Conservation (phyloP, 1,139 yeast genomes). For the Ogataea hybrid region DNA sequence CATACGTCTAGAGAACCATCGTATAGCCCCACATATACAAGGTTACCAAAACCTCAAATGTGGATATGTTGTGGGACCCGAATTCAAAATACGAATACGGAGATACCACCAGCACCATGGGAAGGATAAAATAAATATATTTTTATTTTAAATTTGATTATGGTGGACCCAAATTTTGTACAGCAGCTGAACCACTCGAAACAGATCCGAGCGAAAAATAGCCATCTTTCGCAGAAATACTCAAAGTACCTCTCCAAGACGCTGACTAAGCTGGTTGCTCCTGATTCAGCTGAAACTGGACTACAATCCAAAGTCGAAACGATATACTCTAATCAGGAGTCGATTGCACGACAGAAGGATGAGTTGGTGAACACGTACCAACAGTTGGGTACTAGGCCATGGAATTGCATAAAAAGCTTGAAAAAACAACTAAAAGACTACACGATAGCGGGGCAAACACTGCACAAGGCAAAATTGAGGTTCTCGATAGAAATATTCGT, state of each 20-base stretch:
- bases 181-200: conserved; percentile 24
- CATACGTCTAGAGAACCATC: conserved; percentile 22
- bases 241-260: conserved; percentile 21
- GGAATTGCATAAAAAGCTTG: conserved; percentile 12
- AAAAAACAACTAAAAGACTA: conserved; percentile 13
- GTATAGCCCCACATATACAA: conserved; percentile 22
- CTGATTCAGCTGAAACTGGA: conserved; percentile 15
- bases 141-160: neutral
- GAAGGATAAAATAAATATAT: neutral
- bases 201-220: conserved; percentile 20
- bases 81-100: conserved; percentile 16
- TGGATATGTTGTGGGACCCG: conserved; percentile 15
- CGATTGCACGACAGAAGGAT: conserved; percentile 16
- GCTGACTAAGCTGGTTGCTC: conserved; percentile 15
- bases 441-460: conserved; percentile 12
- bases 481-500: conserved; percentile 45
- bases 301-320: conserved; percentile 18
- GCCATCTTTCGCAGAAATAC: conserved; percentile 21
- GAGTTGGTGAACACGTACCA: conserved; percentile 10
- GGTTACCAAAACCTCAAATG: conserved; percentile 18
- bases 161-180: conserved; percentile 22
- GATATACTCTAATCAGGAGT: conserved; percentile 20
- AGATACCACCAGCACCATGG: conserved; percentile 15
- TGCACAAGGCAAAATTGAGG: conserved; percentile 41
- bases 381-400: conserved; percentile 6